Base-by-base conservation (phyloP, 1,284 basidiomycete species). In the Apiotrichum mycotoxinovorans region DNA sequence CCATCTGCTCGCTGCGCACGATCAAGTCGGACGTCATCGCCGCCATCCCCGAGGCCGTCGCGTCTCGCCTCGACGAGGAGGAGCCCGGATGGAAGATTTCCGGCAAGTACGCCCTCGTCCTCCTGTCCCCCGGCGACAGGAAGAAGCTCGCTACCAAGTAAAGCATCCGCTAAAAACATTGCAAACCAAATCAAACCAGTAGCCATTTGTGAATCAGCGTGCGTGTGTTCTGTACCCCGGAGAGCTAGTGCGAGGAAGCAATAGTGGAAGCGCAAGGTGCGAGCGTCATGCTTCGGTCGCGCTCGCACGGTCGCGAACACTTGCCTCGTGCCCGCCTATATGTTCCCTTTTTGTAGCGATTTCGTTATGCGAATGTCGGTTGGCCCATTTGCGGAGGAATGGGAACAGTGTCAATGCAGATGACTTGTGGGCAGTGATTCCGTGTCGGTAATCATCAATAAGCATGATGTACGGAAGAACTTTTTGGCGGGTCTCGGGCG, bases 31-130 rank as follows among this genome's bases (percentile, higher is more conserved):
- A 93, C 61, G 82, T 82, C 43, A 80, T 83, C 10, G 82, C 83
- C 20, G 91, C 90, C 27, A 85, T 91, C 40, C 80, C 80, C 48
- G 68, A 72, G 17, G 79, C 84, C 38, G 81, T 87, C 34, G 90
- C 90, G 2, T 86, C 90, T 72, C 83, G 83, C 64, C 81, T 97
- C 40, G 92, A 98, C 76, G 81, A 88, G 68, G 83, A 85, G 47
- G 92, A 98, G 74, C 86, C 88, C 25, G 94, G 94, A 48, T 98
- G 94, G 94, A 94, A 93, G 80, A 97, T 98, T 72, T 91, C 88
- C 51, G 91, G 91, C 51, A 92, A 93, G 88, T 94, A 93, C 71
- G 51, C 51, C n/a, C 42, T 52, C 26, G 51, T 52, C 11, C 43
- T 52, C 20, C 43, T 52, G 14, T 52, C 51, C n/a, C 43, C 51